Base-by-base conservation (phyloP, 2,329 filamentous ascomycete species). In the Phialocephala subalpina region DNA sequence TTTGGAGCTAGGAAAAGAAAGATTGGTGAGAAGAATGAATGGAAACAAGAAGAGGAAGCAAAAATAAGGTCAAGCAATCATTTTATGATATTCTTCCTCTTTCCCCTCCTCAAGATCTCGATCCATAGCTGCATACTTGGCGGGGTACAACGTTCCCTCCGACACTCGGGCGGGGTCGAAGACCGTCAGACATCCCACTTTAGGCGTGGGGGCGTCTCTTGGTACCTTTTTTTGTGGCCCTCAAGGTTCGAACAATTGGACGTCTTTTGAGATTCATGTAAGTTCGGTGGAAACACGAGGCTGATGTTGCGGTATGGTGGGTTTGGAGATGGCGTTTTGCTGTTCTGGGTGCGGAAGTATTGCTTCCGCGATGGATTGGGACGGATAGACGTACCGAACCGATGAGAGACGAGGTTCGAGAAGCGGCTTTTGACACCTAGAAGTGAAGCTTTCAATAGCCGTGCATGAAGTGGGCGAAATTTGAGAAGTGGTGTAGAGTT, bases 111-210 rank as follows among this genome's bases (percentile, higher is more conserved):
- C 27, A 9, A 42, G 45, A 4, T 35, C 25, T 12, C 45, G 53
- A 25, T 25, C 18, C 38, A 52, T 29, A 25, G 52, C 27, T 25
- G 27, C 29, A 33, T 33, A 25, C 49, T 40, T 62, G 33, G 60
- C 52, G 60, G 60, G 60, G 60, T 62, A 62, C 60, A 62, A 60
- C 42, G 58, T 58, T 60, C 38, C 42, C 60, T 29, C 52, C 60
- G 52, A 47, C 20, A 20, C 20, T 56, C 33, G 42, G 57, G n/a
- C 29, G 25, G 38, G 49, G 38, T 11, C 16, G 12, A 18, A 33
- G n/a, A 33, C 29, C 29, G 29, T 33, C 29, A 9, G 29, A 38
- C 42, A 52, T 33, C 61, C 40, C 27, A 63, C n/a, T 47, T 29
- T 36, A 22, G 38, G 45, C 38, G 61, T 53, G 61, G 53, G 45